Conservation (phyloP, 139 green algal species). For the Monoraphidium neglectum region DNA sequence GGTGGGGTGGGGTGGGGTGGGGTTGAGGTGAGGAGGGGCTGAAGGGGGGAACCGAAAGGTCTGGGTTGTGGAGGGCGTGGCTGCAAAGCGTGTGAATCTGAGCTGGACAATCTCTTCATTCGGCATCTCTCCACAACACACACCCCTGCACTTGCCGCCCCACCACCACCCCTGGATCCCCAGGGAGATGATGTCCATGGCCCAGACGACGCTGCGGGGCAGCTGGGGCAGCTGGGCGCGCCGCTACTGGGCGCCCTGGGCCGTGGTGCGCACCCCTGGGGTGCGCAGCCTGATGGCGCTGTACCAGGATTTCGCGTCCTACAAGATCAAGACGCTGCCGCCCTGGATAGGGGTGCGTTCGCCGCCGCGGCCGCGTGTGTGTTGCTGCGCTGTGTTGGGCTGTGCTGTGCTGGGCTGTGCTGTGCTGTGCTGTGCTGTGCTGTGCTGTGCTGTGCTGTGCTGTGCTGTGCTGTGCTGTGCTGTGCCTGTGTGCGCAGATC, state of each 20-base stretch:
- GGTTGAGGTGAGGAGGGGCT: too few species aligned
- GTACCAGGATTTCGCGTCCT: conserved; percentile 26
- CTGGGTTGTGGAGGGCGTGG: too few species aligned
- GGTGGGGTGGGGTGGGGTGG: background rate
- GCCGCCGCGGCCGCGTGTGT: too few species aligned
- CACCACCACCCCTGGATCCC: background rate
- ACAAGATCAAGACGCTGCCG: conserved; percentile 23
- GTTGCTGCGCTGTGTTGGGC: too few species aligned
- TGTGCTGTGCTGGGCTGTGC: too few species aligned
- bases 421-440: too few species aligned
- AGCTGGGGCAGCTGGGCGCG: conserved; percentile 1
- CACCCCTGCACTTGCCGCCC: background rate
- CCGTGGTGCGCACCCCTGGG: conserved; percentile 21
- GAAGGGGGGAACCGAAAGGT: too few species aligned
- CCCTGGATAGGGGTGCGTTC: background rate
- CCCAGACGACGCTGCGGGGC: conserved; percentile 14
- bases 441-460: too few species aligned
- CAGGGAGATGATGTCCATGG: background rate
- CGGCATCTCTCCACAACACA: background rate
- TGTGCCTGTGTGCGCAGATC: too few species aligned
- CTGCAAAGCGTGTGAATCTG: too few species aligned
- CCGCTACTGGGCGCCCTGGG: conserved; percentile 22
- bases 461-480: too few species aligned
- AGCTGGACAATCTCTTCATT: too few species aligned
- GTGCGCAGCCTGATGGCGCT: conserved; percentile 8